Evolutionary conservation across 768 basidiomycete genomes (phyloP).

Genomic region (Calvatia gigantea): DNA sequence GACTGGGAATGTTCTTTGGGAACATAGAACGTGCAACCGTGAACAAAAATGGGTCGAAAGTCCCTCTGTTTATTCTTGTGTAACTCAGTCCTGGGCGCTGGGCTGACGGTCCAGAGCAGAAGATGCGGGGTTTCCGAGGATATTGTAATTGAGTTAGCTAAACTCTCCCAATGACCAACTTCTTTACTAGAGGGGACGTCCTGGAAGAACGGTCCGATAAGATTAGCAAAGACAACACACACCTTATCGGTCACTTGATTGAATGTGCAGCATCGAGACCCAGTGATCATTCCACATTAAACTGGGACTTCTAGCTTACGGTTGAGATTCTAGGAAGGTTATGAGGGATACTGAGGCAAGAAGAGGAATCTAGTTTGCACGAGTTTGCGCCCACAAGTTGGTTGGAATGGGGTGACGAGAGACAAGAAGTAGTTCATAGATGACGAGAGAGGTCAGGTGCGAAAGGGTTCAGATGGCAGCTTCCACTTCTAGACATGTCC

Average conservation of each 20-base stretch:
- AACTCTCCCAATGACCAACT: background rate
- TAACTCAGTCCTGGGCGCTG: conserved; percentile 5
- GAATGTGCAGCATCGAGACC: conserved; percentile 6
- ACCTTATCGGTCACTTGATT: conserved; percentile 15
- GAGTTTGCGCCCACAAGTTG: background rate
- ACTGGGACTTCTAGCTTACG: conserved; percentile 12
- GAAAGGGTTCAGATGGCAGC: background rate
- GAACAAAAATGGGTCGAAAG: conserved; percentile 3
- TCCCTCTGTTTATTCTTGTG: background rate
- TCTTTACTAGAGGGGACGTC: background rate
- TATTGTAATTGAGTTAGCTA: background rate
- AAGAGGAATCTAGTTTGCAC: background rate
- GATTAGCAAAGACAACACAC: conserved; percentile 16
- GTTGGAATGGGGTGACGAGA: background rate
- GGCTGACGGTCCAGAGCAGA: background rate
- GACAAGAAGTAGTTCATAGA: background rate
- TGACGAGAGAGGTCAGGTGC: conserved; percentile 5
- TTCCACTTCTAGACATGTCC: conserved; percentile 17
- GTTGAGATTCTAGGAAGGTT: conserved; percentile 2
- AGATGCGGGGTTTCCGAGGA: background rate
- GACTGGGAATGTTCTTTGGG: conserved; percentile 18
- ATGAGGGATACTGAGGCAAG: background rate
- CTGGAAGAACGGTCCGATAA: conserved; percentile 1
- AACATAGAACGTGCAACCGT: conserved; percentile 9
- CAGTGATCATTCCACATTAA: conserved; percentile 4